These are phyloP conservation scores for Botrytis hyacinthi DNA, from an alignment of 2,329 filamentous ascomycete genomes.

Conservation along the genomic window DNA sequence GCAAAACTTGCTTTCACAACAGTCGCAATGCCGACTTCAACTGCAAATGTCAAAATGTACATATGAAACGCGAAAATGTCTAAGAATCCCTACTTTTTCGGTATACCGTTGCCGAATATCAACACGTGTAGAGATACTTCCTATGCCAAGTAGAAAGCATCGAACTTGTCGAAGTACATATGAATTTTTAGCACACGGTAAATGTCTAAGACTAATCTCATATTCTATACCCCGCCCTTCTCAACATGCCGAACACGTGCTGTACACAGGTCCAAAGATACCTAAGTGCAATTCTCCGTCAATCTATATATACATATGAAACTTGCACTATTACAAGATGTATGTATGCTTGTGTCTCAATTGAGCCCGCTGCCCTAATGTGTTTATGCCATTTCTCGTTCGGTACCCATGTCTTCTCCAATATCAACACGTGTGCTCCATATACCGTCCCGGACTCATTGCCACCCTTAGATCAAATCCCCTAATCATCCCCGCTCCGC, in stretches of 20 bases:
- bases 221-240: not conserved
- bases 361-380: not conserved
- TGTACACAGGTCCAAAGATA: not conserved
- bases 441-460: not conserved
- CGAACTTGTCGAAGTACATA: not conserved
- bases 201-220: slow-evolving; percentile 1
- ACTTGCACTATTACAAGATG: not conserved
- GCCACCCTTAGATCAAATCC: not conserved
- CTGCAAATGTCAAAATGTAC: slow-evolving; percentile 5
- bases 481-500: not conserved
- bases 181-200: not conserved
- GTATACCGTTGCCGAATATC: not conserved
- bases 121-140: not conserved
- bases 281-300: not conserved
- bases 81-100: not conserved
- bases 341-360: not conserved
- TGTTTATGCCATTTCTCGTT: not conserved
- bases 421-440: not conserved
- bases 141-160: not conserved
- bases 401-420: not conserved
- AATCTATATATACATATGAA: not conserved
- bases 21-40: not conserved
- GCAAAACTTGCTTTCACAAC: slow-evolving; percentile 12
- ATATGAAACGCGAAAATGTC: slow-evolving; percentile 4
- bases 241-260: slow-evolving; percentile 6